Evolutionary conservation across 352 stramenopile species (phyloP).

Genomic region (Pythium guiyangense): DNA sequence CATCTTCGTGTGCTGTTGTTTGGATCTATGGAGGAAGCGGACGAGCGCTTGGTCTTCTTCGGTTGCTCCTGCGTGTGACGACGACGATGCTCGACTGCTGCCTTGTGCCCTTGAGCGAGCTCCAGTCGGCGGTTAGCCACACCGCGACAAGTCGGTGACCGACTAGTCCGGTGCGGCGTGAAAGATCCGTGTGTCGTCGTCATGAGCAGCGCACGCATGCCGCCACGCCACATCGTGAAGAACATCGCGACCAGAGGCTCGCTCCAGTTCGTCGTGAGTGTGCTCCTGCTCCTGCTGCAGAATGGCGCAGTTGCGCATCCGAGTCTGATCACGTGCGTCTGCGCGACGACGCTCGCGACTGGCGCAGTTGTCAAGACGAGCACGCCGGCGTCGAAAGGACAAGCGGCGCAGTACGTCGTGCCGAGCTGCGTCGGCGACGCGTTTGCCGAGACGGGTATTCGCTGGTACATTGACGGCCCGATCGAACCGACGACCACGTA

Average conservation of each 20-base stretch:
- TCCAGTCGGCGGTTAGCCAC: neutral
- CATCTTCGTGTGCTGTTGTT: conserved; percentile 28
- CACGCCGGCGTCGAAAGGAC: conserved; percentile 25
- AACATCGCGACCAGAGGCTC: too few relatives aligned
- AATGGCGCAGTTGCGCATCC: conserved; percentile 27
- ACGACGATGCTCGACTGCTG: too few relatives aligned
- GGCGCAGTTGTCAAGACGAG: conserved; percentile 43
- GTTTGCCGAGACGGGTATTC: conserved; percentile 75
- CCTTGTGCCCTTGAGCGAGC: too few relatives aligned
- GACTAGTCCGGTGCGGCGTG: too few relatives aligned
- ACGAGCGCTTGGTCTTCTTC: neutral
- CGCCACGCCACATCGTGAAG: neutral
- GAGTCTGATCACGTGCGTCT: conserved; percentile 71
- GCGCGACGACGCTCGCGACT: conserved; percentile 58
- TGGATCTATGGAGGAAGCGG: neutral
- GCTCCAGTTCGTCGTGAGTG: neutral
- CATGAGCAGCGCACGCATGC: too few relatives aligned
- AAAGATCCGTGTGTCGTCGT: too few relatives aligned
- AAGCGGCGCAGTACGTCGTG: conserved; percentile 49
- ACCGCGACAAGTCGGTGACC: too few relatives aligned
- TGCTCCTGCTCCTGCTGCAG: neutral
- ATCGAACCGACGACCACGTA: conserved; percentile 52
- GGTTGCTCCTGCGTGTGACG: too few relatives aligned
- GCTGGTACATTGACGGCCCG: conserved; percentile 77
- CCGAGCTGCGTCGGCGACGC: conserved; percentile 73